phyloP scores from a whole-genome alignment of 2,329 filamentous ascomycete genomes.

The Anthostomella pinea region DNA sequence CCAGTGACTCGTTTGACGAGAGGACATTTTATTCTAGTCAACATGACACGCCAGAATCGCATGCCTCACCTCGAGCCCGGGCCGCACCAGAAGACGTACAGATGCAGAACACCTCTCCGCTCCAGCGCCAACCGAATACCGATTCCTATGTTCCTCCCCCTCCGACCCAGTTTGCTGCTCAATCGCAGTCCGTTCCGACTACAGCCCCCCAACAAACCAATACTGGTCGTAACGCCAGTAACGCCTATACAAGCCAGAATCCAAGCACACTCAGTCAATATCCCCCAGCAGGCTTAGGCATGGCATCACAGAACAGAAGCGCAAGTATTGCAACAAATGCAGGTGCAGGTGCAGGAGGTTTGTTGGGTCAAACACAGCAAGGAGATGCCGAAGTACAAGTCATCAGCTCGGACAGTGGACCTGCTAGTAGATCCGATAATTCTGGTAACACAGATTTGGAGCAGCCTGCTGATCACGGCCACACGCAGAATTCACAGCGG shows the following conservation, averaged over 20 bases:
- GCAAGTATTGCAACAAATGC: slow-evolving; percentile 7
- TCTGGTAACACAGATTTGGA: slow-evolving; percentile 37
- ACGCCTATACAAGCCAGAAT: slow-evolving; percentile 11
- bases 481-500: slow-evolving; percentile 33
- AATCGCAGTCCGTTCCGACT: slow-evolving; percentile 9
- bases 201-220: slow-evolving; percentile 8
- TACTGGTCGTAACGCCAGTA: slow-evolving; percentile 11
- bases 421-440: slow-evolving; percentile 42
- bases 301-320: slow-evolving; percentile 12
- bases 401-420: slow-evolving; percentile 39
- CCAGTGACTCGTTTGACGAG: slow-evolving; percentile 83
- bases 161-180: slow-evolving; percentile 13
- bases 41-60: slow-evolving; percentile 70
- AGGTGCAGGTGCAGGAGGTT: slow-evolving; percentile 7
- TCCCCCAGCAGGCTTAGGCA: slow-evolving; percentile 8
- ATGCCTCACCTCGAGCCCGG: slow-evolving; percentile 47
- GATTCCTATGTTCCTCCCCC: slow-evolving; percentile 10
- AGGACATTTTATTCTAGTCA: slow-evolving; percentile 96
- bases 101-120: slow-evolving; percentile 36
- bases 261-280: slow-evolving; percentile 18
- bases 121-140: slow-evolving; percentile 33
- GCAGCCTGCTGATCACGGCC: slow-evolving; percentile 34
- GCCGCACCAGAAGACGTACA: slow-evolving; percentile 40
- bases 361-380: slow-evolving; percentile 10
- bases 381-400: slow-evolving; percentile 27